Percentiles rank a stretch among this genome's conserved stretches.
These are phyloP conservation scores for Cladophialophora yegresii DNA, from an alignment of 2,329 filamentous ascomycete species.

Conservation along the genomic window DNA sequence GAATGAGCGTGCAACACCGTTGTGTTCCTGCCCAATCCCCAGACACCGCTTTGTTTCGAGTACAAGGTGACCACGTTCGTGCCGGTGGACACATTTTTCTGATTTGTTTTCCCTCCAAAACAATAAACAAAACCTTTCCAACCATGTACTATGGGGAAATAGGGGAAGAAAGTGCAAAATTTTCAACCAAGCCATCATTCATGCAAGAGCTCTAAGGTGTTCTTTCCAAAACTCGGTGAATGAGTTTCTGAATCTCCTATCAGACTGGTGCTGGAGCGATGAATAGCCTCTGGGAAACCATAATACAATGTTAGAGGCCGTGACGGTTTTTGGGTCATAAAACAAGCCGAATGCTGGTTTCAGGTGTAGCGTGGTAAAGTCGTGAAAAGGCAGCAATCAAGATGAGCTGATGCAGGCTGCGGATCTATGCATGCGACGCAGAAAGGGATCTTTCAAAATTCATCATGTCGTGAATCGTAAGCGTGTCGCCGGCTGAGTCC, in stretches of 20 bases:
- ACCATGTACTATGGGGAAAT: slow-evolving; percentile 15
- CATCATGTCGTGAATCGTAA: slow-evolving; percentile 35
- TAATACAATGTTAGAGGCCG: slow-evolving; percentile 32
- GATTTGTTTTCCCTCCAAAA: slow-evolving; percentile 4
- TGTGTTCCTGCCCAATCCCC: slow-evolving; percentile 10
- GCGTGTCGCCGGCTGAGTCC: slow-evolving; percentile 9
- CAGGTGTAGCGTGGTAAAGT: slow-evolving; percentile 27
- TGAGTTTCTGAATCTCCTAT: slow-evolving; percentile 28
- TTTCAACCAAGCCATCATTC: slow-evolving; percentile 28
- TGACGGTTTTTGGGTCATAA: slow-evolving; percentile 23
- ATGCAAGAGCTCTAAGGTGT: slow-evolving; percentile 22
- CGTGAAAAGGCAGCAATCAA: slow-evolving; percentile 20
- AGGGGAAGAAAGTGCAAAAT: slow-evolving; percentile 7
- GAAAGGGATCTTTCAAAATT: slow-evolving; percentile 26
- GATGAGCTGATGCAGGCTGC: slow-evolving; percentile 6
- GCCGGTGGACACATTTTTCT: slow-evolving; percentile 11
- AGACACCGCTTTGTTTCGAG: slow-evolving; percentile 15
- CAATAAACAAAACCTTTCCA: slow-evolving; percentile 9
- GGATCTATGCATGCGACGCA: slow-evolving; percentile 23
- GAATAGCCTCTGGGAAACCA: slow-evolving; percentile 20
- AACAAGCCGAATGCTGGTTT: slow-evolving; percentile 27
- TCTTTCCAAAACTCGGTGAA: slow-evolving; percentile 17
- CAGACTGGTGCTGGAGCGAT: slow-evolving; percentile 33
- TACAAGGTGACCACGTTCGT: slow-evolving; percentile 13
- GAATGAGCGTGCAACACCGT: slow-evolving; percentile 6